Base-by-base conservation (phyloP, 805 yeast species). In the Yarrowia sp. region DNA sequence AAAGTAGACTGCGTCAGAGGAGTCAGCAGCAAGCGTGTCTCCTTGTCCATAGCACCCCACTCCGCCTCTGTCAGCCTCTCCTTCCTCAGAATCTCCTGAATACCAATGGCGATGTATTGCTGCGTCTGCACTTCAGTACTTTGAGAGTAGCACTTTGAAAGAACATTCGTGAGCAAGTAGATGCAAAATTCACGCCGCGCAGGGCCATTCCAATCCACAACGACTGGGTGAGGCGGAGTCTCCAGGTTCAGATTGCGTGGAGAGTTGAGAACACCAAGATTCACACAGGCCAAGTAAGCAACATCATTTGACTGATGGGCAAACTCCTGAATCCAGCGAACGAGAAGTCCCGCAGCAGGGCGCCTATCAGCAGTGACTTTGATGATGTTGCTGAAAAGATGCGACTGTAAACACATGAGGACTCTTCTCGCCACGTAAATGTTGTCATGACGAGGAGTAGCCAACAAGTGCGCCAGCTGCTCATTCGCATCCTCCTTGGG, bases 121-220 rank as follows among this genome's bases (percentile, higher is more conserved):
- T 94, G 99, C 53, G 84, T 83, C 21, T 83, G 81, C 0, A 98
- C 97, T 69, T 91, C 91, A 32, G 87, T 88, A 1, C 97, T 87
- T 0, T 97, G 91, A 84, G 96, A 86, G 72, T 91, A 92, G 1
- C 90, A 84, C 32, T 89, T 90, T 8, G 92, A 87, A n/a, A 94
- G 77, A 63, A 83, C 78, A 61, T 81, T 80, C 64, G 88, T 86
- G 32, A 92, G 76, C 53, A 92, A 83, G 67, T 80, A 78, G 3
- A 82, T 76, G 31, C 90, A 77, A 68, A 93, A 90, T 21, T 22
- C 36, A 38, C 47, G 47, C 7, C 46, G 36, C 8, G 38, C 47
- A n/a, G 47, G 47, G 1, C 61, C 61, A 38, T 24, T 16, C 61
- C 61, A 55, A 14, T 55, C 38, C 29, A 38, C 47, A 14, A 55